These are phyloP conservation scores for Hypomyces rosellus DNA, from an alignment of 2,329 filamentous ascomycete species.

Conservation along the genomic window DNA sequence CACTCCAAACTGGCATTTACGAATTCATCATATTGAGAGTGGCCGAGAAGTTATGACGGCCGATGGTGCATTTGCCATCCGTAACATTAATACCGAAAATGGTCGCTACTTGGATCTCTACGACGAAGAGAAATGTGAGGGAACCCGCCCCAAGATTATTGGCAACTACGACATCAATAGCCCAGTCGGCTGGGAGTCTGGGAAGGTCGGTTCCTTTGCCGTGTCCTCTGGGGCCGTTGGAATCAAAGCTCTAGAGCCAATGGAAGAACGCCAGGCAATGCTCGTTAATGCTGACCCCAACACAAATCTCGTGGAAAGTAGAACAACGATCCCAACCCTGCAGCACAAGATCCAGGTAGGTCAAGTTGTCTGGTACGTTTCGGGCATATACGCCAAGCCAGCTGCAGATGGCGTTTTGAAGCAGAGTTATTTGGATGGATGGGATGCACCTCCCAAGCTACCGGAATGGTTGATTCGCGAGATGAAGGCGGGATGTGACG, in stretches of 20 bases:
- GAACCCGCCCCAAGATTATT: slow-evolving; percentile 49
- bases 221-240: slow-evolving; percentile 50
- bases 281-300: slow-evolving; percentile 73
- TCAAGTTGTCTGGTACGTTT: slow-evolving; percentile 59
- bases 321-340: slow-evolving; percentile 66
- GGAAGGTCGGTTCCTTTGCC: slow-evolving; percentile 46
- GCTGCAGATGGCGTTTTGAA: slow-evolving; percentile 39
- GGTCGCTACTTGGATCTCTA: slow-evolving; percentile 47
- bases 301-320: slow-evolving; percentile 66
- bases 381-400: slow-evolving; percentile 54
- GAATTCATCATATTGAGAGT: slow-evolving; percentile 55
- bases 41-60: slow-evolving; percentile 61
- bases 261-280: slow-evolving; percentile 45
- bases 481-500: slow-evolving; percentile 29
- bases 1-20: slow-evolving; percentile 63
- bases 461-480: slow-evolving; percentile 55
- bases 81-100: slow-evolving; percentile 42
- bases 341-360: slow-evolving; percentile 54
- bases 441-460: slow-evolving; percentile 51
- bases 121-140: slow-evolving; percentile 39
- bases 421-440: slow-evolving; percentile 51
- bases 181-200: slow-evolving; percentile 47
- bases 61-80: slow-evolving; percentile 69
- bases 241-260: slow-evolving; percentile 50
- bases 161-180: slow-evolving; percentile 54